Evolutionary conservation across 805 yeast genomes (phyloP), one percentile per base, ranked within the genome.

Genomic region (Yarrowia bubula): DNA sequence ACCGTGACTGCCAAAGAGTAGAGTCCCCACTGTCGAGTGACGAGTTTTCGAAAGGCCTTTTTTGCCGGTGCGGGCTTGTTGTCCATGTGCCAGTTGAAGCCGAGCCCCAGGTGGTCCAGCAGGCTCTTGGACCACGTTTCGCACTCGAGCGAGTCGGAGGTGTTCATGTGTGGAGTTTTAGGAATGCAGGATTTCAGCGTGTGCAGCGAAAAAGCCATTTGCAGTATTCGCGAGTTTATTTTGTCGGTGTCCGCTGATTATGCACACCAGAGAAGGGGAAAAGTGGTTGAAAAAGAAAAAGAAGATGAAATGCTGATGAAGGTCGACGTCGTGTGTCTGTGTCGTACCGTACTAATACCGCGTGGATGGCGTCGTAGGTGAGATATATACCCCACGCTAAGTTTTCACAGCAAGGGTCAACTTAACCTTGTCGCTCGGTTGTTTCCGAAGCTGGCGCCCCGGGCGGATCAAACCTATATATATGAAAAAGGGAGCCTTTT

Each of bases 11-110:
- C 50, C 37, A 37, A 43, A 1, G 55, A 64, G 65, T 48, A 62
- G 61, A 28, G 31, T 32, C 46, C 60, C 46, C 46, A 62, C 32
- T 32, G 65, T 11, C 44, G 32, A 8, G 61, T 50, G 18, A 48
- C 44, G 28, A 50, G 46, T 32, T 17, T 47, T 41, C 61, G 44
- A 15, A 39, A 39, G 18, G 61, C 61, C 47, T 47, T 62, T 14
- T 33, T 39, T 2, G 46, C 65, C 11, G 65, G 60, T 3, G 47
- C 39, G 8, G 65, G 65, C 47, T 50, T 62, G 47, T 38, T 38
- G 65, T 62, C 44, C 47, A 39, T 62, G 31, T 62, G 38, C 65
- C 65, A 48, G 65, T 39, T 39, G 61, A 50, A 48, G 22, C 60
- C 58, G 46, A 47, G 61, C 8, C 65, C 61, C 17, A 50, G 58